phyloP scores from a whole-genome alignment of 2,329 filamentous ascomycete species.

The Pseudogymnoascus sp. region DNA sequence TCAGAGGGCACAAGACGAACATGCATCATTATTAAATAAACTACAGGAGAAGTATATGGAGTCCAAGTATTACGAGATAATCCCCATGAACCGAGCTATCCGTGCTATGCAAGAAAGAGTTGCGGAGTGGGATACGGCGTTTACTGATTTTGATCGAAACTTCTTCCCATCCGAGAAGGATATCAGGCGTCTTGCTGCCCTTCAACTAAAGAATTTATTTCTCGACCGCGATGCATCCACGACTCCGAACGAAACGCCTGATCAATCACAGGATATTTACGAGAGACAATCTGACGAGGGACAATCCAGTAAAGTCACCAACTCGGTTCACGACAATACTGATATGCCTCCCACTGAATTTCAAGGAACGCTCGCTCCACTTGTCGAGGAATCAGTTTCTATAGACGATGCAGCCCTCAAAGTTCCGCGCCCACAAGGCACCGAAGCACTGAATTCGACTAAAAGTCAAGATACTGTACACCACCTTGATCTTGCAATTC shows the following conservation, averaged over 20 bases:
- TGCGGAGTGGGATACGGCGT: slow-evolving; percentile 85
- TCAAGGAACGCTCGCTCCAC: neutral
- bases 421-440: neutral
- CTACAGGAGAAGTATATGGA: slow-evolving; percentile 87
- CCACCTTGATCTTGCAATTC: slow-evolving; percentile 55
- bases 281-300: slow-evolving; percentile 36
- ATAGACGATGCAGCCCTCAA: neutral
- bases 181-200: slow-evolving; percentile 81
- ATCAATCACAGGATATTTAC: slow-evolving; percentile 45
- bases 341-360: neutral
- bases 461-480: slow-evolving; percentile 34
- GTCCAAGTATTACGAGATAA: slow-evolving; percentile 94
- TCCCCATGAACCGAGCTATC: slow-evolving; percentile 83
- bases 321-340: neutral
- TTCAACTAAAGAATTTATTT: slow-evolving; percentile 93
- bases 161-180: slow-evolving; percentile 95
- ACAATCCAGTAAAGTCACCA: neutral
- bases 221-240: slow-evolving; percentile 75
- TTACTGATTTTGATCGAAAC: slow-evolving; percentile 83
- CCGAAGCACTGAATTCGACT: neutral
- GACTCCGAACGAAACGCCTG: slow-evolving; percentile 63
- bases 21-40: slow-evolving; percentile 64
- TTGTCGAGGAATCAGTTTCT: neutral
- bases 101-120: slow-evolving; percentile 89
- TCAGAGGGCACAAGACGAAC: slow-evolving; percentile 78